phyloP scores from a whole-genome alignment of 148 eudicot genomes.

The Rhododendron williamsianum region DNA sequence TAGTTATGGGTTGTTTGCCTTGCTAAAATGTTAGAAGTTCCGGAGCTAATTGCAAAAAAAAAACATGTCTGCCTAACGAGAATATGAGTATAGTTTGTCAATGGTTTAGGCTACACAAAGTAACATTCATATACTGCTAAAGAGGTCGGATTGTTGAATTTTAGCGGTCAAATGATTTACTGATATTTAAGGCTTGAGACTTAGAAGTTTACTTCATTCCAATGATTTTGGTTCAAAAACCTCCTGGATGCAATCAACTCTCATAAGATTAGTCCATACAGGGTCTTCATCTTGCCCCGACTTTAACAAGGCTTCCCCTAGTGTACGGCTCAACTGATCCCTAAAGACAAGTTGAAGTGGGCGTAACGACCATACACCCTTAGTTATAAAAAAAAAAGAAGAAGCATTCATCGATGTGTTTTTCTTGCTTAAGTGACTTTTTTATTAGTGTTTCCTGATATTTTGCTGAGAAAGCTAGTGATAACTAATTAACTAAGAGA shows the following conservation, averaged over 20 bases:
- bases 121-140: neutral
- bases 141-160: neutral
- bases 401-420: neutral
- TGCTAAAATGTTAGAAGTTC: neutral
- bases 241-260: too few relatives aligned
- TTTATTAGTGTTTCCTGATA: neutral
- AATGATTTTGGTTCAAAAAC: too few relatives aligned
- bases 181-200: too few relatives aligned
- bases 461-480: neutral
- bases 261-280: too few relatives aligned
- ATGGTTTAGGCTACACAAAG: neutral
- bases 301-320: too few relatives aligned
- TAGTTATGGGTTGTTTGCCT: neutral
- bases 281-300: too few relatives aligned
- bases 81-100: constrained; percentile 4
- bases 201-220: too few relatives aligned
- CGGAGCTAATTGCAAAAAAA: neutral
- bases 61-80: neutral
- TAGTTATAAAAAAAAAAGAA: too few relatives aligned
- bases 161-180: too few relatives aligned
- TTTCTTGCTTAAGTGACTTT: neutral
- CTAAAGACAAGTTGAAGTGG: too few relatives aligned
- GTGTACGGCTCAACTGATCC: too few relatives aligned
- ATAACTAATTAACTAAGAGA: neutral
- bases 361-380: too few relatives aligned